Conservation (phyloP, 148 eudicot species). For the Rheum nobile region DNA sequence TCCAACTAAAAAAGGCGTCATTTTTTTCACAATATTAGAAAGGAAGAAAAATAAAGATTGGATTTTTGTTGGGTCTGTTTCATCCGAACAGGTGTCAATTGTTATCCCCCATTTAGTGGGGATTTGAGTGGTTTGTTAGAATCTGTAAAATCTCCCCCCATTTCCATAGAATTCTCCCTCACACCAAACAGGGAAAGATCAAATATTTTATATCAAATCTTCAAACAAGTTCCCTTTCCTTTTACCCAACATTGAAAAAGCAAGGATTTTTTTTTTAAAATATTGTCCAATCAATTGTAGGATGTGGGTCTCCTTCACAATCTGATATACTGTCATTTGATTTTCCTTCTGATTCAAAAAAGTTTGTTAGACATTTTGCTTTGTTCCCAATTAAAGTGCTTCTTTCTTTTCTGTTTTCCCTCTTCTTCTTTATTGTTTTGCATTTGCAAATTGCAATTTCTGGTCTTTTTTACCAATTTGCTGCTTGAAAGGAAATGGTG, state of each 20-base stretch:
- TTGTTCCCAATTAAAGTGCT: slow-evolving; percentile 6
- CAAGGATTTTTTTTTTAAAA: background rate
- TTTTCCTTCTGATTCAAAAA: background rate
- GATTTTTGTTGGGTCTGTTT: background rate
- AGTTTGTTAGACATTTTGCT: slow-evolving; percentile 7
- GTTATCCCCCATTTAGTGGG: background rate
- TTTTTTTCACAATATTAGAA: background rate
- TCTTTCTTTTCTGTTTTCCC: background rate
- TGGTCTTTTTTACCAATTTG: background rate
- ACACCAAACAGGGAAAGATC: background rate
- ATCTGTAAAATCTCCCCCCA: background rate
- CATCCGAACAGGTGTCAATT: background rate
- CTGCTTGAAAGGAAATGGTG: background rate
- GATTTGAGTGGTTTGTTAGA: background rate
- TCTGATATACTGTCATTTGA: background rate
- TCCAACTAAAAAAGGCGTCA: background rate
- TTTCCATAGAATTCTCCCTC: background rate
- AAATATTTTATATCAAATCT: background rate
- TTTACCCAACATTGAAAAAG: background rate
- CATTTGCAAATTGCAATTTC: background rate
- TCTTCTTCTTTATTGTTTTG: background rate
- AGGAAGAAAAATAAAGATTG: background rate
- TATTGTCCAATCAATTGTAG: background rate
- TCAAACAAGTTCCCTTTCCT: background rate
- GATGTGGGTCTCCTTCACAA: slow-evolving; percentile 7